phyloP scores from a whole-genome alignment of 306 rosid species.

The Purshia tridentata region DNA sequence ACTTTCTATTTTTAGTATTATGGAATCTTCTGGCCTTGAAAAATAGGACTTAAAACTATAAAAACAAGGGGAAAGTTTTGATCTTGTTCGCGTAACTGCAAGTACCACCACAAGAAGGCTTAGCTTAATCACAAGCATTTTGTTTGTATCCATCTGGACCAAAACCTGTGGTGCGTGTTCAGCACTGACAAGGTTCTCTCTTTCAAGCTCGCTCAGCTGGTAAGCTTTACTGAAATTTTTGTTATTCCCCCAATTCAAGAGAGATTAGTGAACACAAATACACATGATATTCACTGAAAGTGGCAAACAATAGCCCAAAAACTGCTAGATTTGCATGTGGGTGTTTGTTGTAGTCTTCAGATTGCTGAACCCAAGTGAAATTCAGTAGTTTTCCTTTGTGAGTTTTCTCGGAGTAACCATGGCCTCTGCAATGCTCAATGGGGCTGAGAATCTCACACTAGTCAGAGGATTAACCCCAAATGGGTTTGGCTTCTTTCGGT shows the following conservation, averaged over 20 bases:
- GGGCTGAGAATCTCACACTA: slow-evolving; percentile 59
- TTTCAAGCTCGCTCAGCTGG: slow-evolving; percentile 6
- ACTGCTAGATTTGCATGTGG: background rate
- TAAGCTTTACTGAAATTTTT: slow-evolving; percentile 2
- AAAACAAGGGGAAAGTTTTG: background rate
- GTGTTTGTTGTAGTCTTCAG: slow-evolving; percentile 21
- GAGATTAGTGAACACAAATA: background rate
- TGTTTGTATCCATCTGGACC: background rate
- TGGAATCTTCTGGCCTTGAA: background rate
- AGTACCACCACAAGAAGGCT: slow-evolving; percentile 9
- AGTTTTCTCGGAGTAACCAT: slow-evolving; percentile 28
- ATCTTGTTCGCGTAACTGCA: background rate
- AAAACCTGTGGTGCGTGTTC: slow-evolving; percentile 23
- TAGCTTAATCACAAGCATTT: slow-evolving; percentile 1
- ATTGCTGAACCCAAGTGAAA: slow-evolving; percentile 6
- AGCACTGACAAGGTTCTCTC: background rate
- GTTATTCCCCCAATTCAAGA: background rate
- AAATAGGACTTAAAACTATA: background rate
- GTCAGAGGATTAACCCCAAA: slow-evolving; percentile 44
- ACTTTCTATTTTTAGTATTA: too few species aligned
- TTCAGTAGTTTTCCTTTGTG: slow-evolving; percentile 16
- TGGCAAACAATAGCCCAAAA: background rate
- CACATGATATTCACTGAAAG: background rate
- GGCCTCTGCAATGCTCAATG: slow-evolving; percentile 71
- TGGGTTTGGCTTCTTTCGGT: slow-evolving; percentile 42